Conservation (phyloP, 1,284 basidiomycete genomes). For the Xanthoconium separans region DNA sequence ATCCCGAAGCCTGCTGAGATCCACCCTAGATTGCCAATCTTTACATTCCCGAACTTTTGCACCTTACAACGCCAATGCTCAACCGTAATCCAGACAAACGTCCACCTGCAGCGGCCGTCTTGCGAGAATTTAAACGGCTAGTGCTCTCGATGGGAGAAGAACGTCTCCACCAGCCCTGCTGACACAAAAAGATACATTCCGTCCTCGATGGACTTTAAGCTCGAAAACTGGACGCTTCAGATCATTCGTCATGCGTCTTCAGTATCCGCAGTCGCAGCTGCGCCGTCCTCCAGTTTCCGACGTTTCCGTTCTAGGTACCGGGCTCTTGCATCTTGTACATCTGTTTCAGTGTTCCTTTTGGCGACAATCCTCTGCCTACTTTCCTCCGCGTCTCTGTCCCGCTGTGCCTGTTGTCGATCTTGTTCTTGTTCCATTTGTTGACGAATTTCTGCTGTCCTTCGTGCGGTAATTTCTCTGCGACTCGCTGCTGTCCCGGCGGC, state of each 20-base stretch:
- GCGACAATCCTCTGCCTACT: slow-evolving; percentile 52
- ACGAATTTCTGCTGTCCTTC: slow-evolving; percentile 71
- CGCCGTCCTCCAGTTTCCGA: slow-evolving; percentile 60
- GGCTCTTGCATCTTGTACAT: slow-evolving; percentile 71
- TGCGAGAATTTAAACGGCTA: slow-evolving; percentile 44
- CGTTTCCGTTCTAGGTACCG: slow-evolving; percentile 82
- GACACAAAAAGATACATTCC: slow-evolving; percentile 1
- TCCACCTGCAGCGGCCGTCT: slow-evolving; percentile 47
- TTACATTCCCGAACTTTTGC: slow-evolving; percentile 54
- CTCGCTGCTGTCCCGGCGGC: slow-evolving; percentile 81
- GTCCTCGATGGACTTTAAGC: not conserved
- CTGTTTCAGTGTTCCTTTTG: slow-evolving; percentile 69
- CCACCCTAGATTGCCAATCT: slow-evolving; percentile 52
- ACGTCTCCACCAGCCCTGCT: slow-evolving; percentile 24
- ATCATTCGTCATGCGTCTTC: slow-evolving; percentile 12
- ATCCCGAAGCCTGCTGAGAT: slow-evolving; percentile 4
- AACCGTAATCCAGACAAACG: slow-evolving; percentile 47
- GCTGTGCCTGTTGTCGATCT: slow-evolving; percentile 57
- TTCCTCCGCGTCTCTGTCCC: slow-evolving; percentile 58
- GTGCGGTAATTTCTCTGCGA: slow-evolving; percentile 76
- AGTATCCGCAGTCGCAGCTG: not conserved
- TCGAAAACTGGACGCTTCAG: not conserved
- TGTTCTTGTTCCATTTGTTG: slow-evolving; percentile 74
- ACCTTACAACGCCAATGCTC: slow-evolving; percentile 58
- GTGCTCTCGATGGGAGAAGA: slow-evolving; percentile 30